Evolutionary conservation across 495 filamentous ascomycete species (phyloP), one percentile per base, ranked within the genome.

Genomic region (Neurospora sublineolata): DNA sequence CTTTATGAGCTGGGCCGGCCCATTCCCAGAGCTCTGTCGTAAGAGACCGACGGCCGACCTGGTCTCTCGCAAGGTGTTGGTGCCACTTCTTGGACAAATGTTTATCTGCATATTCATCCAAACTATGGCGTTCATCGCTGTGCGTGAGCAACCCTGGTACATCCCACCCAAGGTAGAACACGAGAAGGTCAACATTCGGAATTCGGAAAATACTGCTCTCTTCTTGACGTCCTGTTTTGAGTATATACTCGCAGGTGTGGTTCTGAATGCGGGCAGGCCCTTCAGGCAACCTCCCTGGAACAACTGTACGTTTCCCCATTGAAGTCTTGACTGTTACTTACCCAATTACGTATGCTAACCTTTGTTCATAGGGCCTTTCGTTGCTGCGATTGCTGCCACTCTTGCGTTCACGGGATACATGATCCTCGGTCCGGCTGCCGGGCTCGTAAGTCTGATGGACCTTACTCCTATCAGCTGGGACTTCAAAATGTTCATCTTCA

Each of bases 1-100:
- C 41, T 97, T 97, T 78, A 99, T 99, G 96, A 94, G 96, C 71
- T 97, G 96, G 95, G 91, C 92, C 37, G 93, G 90, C 7, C 89
- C 96, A 18, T 93, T 90, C 80, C 90, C 91, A 37, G 82, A 87
- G 42, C 88, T 99, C 14, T 90, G 88, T 74, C 87, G 85, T 44
- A 98, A 97, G 78, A 87, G 93, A 67, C 95, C 95, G 30, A 98
- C 93, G 4, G 94, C 95, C 30, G 92, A 93, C 77, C 87, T 99
- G 11, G 94, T 99, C 10, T 97, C 93, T 18, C 88, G 94, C 37
- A 98, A 98, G 80, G 92, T 98, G 37, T 86, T 99, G 69, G 92
- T 89, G 1, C 94, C 96, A 23, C 84, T 99, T 60, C 83, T 99
- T 18, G 93, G 94, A 5, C 95, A 98, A 77, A 94, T 98, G 42